Conservation (phyloP, 2,329 filamentous ascomycete species). For the Seiridium cupressi region DNA sequence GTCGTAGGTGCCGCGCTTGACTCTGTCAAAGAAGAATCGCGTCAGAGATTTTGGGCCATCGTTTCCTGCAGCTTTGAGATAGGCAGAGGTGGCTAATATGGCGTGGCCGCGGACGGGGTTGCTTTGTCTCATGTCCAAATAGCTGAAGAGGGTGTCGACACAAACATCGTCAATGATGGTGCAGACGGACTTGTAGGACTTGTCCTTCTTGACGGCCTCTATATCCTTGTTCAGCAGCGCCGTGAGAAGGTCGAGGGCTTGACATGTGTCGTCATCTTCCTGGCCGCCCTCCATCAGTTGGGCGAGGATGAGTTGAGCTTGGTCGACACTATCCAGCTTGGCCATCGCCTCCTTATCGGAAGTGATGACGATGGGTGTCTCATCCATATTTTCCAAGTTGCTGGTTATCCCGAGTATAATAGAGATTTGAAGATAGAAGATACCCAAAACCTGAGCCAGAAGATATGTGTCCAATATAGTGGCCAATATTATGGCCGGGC, state of each 20-base stretch:
- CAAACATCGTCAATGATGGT: constrained; percentile 69
- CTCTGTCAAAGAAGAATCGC: constrained; percentile 70
- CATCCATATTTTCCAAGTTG: constrained; percentile 22
- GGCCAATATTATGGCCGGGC: no score
- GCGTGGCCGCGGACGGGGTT: constrained; percentile 76
- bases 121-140: constrained; percentile 79
- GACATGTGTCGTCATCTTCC: constrained; percentile 71
- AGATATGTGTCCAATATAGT: no score
- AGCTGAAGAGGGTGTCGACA: constrained; percentile 81
- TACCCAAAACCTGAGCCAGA: no score
- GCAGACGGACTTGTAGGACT: constrained; percentile 48
- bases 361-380: constrained; percentile 20
- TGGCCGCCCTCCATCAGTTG: constrained; percentile 88
- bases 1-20: constrained; percentile 76
- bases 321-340: constrained; percentile 40
- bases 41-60: constrained; percentile 68
- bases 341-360: constrained; percentile 23
- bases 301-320: constrained; percentile 77
- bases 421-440: no score
- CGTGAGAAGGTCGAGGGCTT: constrained; percentile 56
- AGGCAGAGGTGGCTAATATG: constrained; percentile 77
- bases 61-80: constrained; percentile 74
- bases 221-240: constrained; percentile 58
- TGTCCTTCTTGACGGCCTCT: constrained; percentile 37
- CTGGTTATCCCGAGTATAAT: no score